Conservation (phyloP, 2,329 filamentous ascomycete species). For the Stagonosporopsis cucurbitacearum region DNA sequence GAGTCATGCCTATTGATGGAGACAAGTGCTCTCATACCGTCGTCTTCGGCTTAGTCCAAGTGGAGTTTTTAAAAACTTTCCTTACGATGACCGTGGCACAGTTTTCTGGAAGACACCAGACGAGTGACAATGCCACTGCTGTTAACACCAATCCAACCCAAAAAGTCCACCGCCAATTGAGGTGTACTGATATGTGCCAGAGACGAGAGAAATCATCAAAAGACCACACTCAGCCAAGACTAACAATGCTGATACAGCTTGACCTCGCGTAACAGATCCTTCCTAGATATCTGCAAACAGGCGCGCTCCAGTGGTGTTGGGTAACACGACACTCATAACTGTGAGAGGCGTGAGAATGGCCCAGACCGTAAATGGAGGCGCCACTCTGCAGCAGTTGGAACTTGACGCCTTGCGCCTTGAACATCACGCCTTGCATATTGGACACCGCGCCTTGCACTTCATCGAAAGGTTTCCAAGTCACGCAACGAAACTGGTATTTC, state of each 20-base stretch:
- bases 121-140: slow-evolving; percentile 61
- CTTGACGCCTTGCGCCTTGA: neutral
- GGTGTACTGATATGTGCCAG: slow-evolving; percentile 64
- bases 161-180: slow-evolving; percentile 70
- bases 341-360: slow-evolving; percentile 50
- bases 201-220: slow-evolving; percentile 66
- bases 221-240: slow-evolving; percentile 65
- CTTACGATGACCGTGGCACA: slow-evolving; percentile 43
- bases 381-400: slow-evolving; percentile 45
- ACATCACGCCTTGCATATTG: neutral
- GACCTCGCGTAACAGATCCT: slow-evolving; percentile 61
- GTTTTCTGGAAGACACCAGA: slow-evolving; percentile 62
- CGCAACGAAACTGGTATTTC: too few relatives aligned
- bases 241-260: slow-evolving; percentile 61
- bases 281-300: slow-evolving; percentile 69
- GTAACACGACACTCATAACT: slow-evolving; percentile 47
- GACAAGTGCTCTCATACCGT: neutral
- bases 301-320: slow-evolving; percentile 63
- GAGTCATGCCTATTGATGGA: neutral
- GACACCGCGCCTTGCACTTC: too few relatives aligned
- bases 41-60: neutral
- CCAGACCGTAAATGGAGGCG: slow-evolving; percentile 47
- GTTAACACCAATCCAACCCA: slow-evolving; percentile 74
- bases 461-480: too few relatives aligned
- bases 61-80: slow-evolving; percentile 1